These are phyloP conservation scores for Phytophthora chlamydospora DNA, from an alignment of 352 stramenopile genomes.

Conservation along the genomic window DNA sequence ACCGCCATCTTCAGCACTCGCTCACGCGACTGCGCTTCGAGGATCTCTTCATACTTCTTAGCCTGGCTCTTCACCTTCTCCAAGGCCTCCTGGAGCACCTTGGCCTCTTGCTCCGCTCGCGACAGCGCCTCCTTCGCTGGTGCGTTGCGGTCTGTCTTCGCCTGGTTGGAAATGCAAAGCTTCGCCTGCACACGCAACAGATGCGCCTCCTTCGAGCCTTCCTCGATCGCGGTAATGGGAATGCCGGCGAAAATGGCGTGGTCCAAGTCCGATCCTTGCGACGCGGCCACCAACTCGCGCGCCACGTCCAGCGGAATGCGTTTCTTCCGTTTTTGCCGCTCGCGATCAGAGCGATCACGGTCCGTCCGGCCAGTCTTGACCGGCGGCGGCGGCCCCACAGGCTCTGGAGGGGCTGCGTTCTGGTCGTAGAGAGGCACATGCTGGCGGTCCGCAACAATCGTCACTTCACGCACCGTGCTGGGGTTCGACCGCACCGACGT, in stretches of 20 bases:
- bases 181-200: conserved; percentile 84
- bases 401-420: conserved; percentile 23
- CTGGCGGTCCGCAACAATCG: conserved; percentile 43
- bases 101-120: conserved; percentile 73
- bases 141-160: conserved; percentile 35
- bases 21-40: conserved; percentile 75
- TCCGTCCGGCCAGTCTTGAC: conserved; percentile 14
- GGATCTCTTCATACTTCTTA: conserved; percentile 86
- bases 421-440: conserved; percentile 66
- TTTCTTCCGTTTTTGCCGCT: conserved; percentile 75
- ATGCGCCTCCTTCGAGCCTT: conserved; percentile 81
- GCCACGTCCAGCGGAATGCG: conserved; percentile 83
- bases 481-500: conserved; percentile 66
- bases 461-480: conserved; percentile 50
- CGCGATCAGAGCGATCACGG: conserved; percentile 31
- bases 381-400: conserved; percentile 11
- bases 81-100: conserved; percentile 79
- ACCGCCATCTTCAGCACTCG: conserved; percentile 73
- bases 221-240: conserved; percentile 73
- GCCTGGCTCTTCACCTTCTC: conserved; percentile 86
- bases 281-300: conserved; percentile 79
- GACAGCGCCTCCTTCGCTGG: conserved; percentile 73
- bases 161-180: conserved; percentile 72
- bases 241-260: conserved; percentile 76
- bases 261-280: conserved; percentile 72